These are phyloP conservation scores for Triadica sebifera DNA, from an alignment of 345 rosid genomes.

Conservation along the genomic window DNA sequence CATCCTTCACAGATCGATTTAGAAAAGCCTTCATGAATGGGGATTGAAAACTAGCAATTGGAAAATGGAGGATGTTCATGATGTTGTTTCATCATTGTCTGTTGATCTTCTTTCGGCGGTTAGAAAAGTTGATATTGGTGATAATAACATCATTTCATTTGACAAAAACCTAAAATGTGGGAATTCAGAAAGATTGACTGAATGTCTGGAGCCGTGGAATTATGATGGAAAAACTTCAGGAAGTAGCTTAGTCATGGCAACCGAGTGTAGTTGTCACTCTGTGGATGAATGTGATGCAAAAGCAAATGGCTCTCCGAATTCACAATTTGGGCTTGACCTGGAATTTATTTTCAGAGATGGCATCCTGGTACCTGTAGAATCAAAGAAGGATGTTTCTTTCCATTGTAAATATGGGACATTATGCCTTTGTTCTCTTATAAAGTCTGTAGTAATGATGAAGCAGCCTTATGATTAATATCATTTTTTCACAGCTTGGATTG, in stretches of 20 bases:
- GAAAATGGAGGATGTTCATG: slow-evolving; percentile 64
- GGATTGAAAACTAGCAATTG: slow-evolving; percentile 36
- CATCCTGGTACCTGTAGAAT: slow-evolving; percentile 51
- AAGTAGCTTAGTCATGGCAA: slow-evolving; percentile 26
- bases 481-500: slow-evolving; percentile 15
- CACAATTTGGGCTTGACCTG: slow-evolving; percentile 35
- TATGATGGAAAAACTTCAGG: slow-evolving; percentile 48
- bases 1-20: slow-evolving; percentile 49
- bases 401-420: slow-evolving; percentile 74
- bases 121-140: slow-evolving; percentile 41
- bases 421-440: slow-evolving; percentile 72
- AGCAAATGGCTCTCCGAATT: slow-evolving; percentile 21
- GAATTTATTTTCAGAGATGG: slow-evolving; percentile 68
- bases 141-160: slow-evolving; percentile 23
- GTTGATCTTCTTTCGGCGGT: slow-evolving; percentile 59
- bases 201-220: slow-evolving; percentile 21
- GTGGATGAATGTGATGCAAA: slow-evolving; percentile 23
- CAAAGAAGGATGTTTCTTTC: slow-evolving; percentile 32
- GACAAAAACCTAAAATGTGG: slow-evolving; percentile 30
- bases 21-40: slow-evolving; percentile 46
- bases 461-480: slow-evolving; percentile 41
- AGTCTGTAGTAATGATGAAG: slow-evolving; percentile 54
- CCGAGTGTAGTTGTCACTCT: slow-evolving; percentile 62
- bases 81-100: slow-evolving; percentile 65
- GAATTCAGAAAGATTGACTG: slow-evolving; percentile 16